Conservation (phyloP, 2,329 filamentous ascomycete species). For the Xylariaceae sp. region DNA sequence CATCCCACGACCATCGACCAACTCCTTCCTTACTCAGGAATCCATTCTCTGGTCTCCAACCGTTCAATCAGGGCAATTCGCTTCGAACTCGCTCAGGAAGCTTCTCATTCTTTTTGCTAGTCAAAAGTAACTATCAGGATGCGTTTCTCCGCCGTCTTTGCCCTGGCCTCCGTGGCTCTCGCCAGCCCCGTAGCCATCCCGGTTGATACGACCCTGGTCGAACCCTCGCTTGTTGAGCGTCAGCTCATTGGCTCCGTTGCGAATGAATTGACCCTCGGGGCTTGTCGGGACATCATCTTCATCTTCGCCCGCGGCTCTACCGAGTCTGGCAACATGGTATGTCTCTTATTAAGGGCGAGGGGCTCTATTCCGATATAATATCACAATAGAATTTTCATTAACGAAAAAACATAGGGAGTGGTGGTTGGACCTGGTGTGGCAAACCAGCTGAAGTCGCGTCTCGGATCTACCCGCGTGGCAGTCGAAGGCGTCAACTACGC, state of each 20-base stretch:
- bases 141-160: constrained; percentile 4
- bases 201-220: neutral
- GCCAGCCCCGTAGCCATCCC: constrained; percentile 6
- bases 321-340: constrained; percentile 45
- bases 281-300: constrained; percentile 43
- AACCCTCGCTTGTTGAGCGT: neutral
- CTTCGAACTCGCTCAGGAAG: too few relatives aligned
- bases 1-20: too few relatives aligned
- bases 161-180: constrained; percentile 9
- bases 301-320: constrained; percentile 46
- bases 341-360: too few relatives aligned
- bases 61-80: neutral
- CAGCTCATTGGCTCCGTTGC: constrained; percentile 16
- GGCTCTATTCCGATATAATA: constrained; percentile 27
- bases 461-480: constrained; percentile 17
- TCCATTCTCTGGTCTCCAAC: too few relatives aligned
- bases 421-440: constrained; percentile 18
- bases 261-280: constrained; percentile 41
- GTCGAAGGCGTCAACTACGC: constrained; percentile 35
- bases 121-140: constrained; percentile 2
- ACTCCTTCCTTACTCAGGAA: too few relatives aligned
- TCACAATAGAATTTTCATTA: neutral
- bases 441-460: constrained; percentile 19
- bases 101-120: neutral
- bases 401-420: constrained; percentile 4